Percentiles rank a stretch among this genome's conserved stretches.
phyloP scores from a whole-genome alignment of 805 yeast genomes.

The Kuraishia floccosa region DNA sequence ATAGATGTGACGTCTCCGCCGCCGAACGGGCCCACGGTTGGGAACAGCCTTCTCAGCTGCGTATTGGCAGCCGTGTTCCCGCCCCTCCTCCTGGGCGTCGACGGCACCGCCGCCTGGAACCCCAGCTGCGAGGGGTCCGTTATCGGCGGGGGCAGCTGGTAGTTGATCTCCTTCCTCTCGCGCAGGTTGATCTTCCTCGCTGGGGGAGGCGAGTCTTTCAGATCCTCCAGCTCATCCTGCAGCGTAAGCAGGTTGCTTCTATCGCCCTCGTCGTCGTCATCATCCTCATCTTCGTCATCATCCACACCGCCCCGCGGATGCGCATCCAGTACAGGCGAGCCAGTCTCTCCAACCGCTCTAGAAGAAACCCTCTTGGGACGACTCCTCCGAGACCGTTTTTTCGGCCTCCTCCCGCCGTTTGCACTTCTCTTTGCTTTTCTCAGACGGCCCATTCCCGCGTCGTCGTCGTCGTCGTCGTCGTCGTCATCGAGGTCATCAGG shows the following conservation, averaged over 20 bases:
- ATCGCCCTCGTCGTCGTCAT: conserved; percentile 9
- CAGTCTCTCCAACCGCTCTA: no score
- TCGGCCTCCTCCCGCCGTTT: not conserved
- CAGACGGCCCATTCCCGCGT: no score
- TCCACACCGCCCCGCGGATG: no score
- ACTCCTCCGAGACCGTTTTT: conserved; percentile 1
- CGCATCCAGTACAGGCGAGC: no score
- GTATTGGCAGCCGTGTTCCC: conserved; percentile 15
- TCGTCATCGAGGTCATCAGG: conserved; percentile 1
- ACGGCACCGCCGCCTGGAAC: conserved; percentile 3
- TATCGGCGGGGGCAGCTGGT: conserved; percentile 77
- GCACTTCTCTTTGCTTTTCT: not conserved
- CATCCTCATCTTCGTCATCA: conserved; percentile 4
- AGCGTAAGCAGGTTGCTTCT: conserved; percentile 22
- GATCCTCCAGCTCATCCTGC: conserved; percentile 55
- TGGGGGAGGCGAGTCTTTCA: conserved; percentile 48
- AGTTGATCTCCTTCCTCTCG: conserved; percentile 65
- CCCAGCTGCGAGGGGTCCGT: conserved; percentile 25
- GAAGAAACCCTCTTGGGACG: no score
- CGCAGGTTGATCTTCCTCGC: conserved; percentile 39
- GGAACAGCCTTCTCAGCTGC: conserved; percentile 63
- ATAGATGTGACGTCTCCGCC: conserved; percentile 86
- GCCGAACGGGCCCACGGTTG: conserved; percentile 97
- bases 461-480: not conserved
- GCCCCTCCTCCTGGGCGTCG: conserved; percentile 14